phyloP scores from a whole-genome alignment of 768 basidiomycete genomes.

The Lactifluus hygrophoroides region DNA sequence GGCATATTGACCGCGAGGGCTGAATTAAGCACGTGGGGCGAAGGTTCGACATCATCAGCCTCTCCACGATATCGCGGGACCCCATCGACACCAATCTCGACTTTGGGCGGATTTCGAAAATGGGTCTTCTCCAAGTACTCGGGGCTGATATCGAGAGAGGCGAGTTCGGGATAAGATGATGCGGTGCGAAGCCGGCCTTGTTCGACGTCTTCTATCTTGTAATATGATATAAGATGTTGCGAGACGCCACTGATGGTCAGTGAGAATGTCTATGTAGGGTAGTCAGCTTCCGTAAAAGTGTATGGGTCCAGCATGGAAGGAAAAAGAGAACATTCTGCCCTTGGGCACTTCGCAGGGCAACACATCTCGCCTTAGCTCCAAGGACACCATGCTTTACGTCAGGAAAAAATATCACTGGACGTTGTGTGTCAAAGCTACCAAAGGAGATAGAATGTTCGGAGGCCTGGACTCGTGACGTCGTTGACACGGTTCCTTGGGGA shows the following conservation, averaged over 20 bases:
- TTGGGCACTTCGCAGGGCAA: background rate
- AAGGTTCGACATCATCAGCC: conserved; percentile 51
- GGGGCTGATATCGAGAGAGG: conserved; percentile 75
- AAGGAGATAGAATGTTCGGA: background rate
- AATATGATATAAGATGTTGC: conserved; percentile 93
- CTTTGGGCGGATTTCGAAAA: conserved; percentile 84
- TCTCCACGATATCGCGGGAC: conserved; percentile 75
- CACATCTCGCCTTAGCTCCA: background rate
- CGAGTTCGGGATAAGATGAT: conserved; percentile 80
- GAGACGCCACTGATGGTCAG: conserved; percentile 75
- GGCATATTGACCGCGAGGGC: conserved; percentile 18
- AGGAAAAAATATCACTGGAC: conserved; percentile 3
- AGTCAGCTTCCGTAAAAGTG: conserved; percentile 10
- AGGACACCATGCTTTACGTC: conserved; percentile 9
- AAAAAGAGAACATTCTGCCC: background rate
- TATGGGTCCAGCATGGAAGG: background rate
- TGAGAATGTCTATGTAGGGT: conserved; percentile 68
- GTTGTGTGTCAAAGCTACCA: background rate
- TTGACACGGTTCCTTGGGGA: background rate
- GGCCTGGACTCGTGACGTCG: conserved; percentile 5
- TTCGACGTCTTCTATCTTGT: conserved; percentile 85
- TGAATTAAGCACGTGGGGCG: conserved; percentile 26
- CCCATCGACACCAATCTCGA: conserved; percentile 80
- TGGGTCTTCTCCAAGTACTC: conserved; percentile 86
- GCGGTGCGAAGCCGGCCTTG: conserved; percentile 82